Base-by-base conservation (phyloP, 2,329 filamentous ascomycete species). In the Alternaria arbusti region DNA sequence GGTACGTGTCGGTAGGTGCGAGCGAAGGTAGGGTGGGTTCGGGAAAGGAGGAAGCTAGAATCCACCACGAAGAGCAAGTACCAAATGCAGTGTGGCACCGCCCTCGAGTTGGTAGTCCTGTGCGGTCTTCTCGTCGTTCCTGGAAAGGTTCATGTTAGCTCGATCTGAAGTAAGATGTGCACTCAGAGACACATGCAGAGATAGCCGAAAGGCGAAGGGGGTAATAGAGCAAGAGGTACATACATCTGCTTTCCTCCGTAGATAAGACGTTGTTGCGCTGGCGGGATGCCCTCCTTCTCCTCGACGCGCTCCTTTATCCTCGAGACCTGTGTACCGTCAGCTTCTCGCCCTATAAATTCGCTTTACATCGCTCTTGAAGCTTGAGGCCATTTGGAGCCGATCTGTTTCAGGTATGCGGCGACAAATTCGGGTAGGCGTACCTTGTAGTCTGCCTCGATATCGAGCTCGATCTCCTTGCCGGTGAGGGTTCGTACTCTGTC, bases 271-370 rank as follows among this genome's bases (percentile, higher is more conserved):
- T 99, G 96, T 83, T 99, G 96, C 17, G 96, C 94, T 1, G 96
- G 96, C 46, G 96, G 95, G 74, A 99, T 99, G 61, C 96, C 96
- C 80, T 98, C 96, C 84, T 98, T 98, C 85, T 99, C 96, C 82
- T 99, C 96, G 59, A 99, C 96, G 76, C 95, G 94, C 84, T 98
- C 96, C 87, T 99, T 99, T 86, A 99, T 98, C 81, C 94, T 90
- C 44, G 91, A 90, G 73, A 98, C 92, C 94, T 97, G 15, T 20
- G 9, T 15, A 7, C 4, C 40, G 47, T 75, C 56, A 74, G 68
- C 57, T 45, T 59, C 11, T 20, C 5, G 22, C 44, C n/a, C 5
- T 15, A 3, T 1, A 28, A 13, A 2, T 1, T n/a, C 13, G 2
- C 32, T 6, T 8, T 4, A 0, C 11, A 30, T 22, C 8, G 6